Evolutionary conservation across 2,329 filamentous ascomycete species (phyloP).

Genomic region (Tricladium varicosporioides): DNA sequence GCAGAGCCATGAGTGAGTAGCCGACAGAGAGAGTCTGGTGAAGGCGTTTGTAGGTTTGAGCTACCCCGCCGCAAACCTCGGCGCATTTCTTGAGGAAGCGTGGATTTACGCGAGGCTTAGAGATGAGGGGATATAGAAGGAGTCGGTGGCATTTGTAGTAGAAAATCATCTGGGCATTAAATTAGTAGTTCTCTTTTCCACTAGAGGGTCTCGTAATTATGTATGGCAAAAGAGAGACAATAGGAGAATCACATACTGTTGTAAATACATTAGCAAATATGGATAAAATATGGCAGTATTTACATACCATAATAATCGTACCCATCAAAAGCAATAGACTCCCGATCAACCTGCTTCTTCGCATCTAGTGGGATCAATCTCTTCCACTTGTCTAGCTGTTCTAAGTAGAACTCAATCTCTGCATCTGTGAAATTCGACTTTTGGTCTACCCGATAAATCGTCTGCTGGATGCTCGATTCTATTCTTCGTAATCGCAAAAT

Average conservation of each 20-base stretch:
- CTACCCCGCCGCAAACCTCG: slow-evolving; percentile 31
- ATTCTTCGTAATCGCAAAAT: slow-evolving; percentile 8
- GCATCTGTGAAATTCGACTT: background rate
- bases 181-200: too few relatives aligned
- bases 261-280: background rate
- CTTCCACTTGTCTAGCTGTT: slow-evolving; percentile 4
- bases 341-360: slow-evolving; percentile 7
- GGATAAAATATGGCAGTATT: background rate
- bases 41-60: slow-evolving; percentile 31
- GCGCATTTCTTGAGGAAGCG: slow-evolving; percentile 23
- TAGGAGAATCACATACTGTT: too few relatives aligned
- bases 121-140: slow-evolving; percentile 26
- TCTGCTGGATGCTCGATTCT: slow-evolving; percentile 11
- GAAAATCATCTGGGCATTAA: slow-evolving; percentile 29
- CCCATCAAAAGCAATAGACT: slow-evolving; percentile 19
- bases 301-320: slow-evolving; percentile 23
- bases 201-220: too few relatives aligned
- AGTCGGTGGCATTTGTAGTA: slow-evolving; percentile 29
- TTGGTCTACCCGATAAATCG: slow-evolving; percentile 9
- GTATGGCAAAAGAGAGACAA: too few relatives aligned
- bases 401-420: slow-evolving; percentile 4
- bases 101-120: slow-evolving; percentile 11
- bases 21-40: slow-evolving; percentile 31
- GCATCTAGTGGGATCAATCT: slow-evolving; percentile 20
- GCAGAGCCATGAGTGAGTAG: slow-evolving; percentile 33